Base-by-base conservation (phyloP, 129 eudicot species). In the Escallonia rubra region DNA sequence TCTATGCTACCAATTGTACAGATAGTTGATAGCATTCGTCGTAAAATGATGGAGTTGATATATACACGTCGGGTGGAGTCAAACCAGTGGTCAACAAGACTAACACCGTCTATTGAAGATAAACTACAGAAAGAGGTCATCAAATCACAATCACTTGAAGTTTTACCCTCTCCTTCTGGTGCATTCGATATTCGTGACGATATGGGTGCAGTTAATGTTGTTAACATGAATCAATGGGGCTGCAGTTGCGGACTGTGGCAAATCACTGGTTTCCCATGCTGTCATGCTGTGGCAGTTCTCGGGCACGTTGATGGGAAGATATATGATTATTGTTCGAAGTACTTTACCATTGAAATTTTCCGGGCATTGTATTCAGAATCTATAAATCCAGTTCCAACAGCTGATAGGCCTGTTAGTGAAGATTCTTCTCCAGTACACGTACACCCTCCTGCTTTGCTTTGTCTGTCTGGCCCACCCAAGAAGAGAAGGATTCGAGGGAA, bases 211-310 rank as follows among this genome's bases (percentile, higher is more conserved):
- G 73, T 80, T 45, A 89, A 86, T 43, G 52, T 62, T 41, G 98
- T 92, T 68, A 89, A 92, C 76, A 73, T 92, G 64, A 85, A 81
- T 76, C 75, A 78, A 47, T 92, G 96, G 95, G 87, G 73, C 48
- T 92, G 98, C 73, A 83, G 86, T 71, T 92, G 98, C 79, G 86
- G 72, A 57, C 86, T 64, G 40, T 92, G 98, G 98, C 91, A 92
- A 67, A 79, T 92, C 39, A 89, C 80, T 68, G 98, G 98, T 48
- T 69, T 92, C 64, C 96, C 96, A 68, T 92, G 98, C 87, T 77
- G 85, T 65, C 96, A 92, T 64, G 98, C 98, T 13, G 46, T 92
- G 57, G 81, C 91, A 58, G 98, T 88, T 72, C 68, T 83, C 55
- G 82, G 86, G 45, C 80, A 82, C 50, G 58, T 78, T 59, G 95